Conservation (phyloP, 1,139 yeast genomes). For the Nakaseomyces nivariensis region DNA sequence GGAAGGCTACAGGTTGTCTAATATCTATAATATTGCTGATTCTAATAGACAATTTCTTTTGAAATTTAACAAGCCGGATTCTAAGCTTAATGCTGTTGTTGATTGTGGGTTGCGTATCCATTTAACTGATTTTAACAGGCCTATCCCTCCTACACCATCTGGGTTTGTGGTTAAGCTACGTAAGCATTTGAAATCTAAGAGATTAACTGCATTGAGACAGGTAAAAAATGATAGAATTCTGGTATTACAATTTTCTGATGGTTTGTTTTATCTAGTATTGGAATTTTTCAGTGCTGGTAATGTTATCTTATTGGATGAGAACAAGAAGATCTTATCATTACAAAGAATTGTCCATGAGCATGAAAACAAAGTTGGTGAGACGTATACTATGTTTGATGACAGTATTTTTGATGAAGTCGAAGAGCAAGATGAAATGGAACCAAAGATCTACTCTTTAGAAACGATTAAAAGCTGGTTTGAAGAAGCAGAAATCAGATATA, state of each 20-base stretch:
- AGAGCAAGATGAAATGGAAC: conserved; percentile 1
- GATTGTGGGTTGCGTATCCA: conserved; percentile 85
- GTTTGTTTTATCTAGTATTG: conserved; percentile 63
- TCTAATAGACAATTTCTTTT: conserved; percentile 67
- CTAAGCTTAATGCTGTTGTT: conserved; percentile 61
- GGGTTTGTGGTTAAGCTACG: conserved; percentile 78
- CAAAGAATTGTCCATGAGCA: conserved; percentile 73
- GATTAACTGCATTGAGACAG: conserved; percentile 65
- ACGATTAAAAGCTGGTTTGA: conserved; percentile 43
- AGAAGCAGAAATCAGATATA: conserved; percentile 31
- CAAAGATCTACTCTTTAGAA: conserved; percentile 28
- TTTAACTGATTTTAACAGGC: conserved; percentile 69
- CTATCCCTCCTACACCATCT: conserved; percentile 72
- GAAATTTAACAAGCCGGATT: conserved; percentile 76
- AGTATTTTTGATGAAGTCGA: conserved; percentile 33
- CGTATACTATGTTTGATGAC: conserved; percentile 51
- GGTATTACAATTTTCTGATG: conserved; percentile 75
- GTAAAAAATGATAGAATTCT: conserved; percentile 71
- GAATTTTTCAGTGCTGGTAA: conserved; percentile 97
- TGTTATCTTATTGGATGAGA: conserved; percentile 62
- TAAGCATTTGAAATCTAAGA: conserved; percentile 72
- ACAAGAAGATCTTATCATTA: conserved; percentile 56
- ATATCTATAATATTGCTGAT: conserved; percentile 71
- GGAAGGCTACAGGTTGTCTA: conserved; percentile 63
- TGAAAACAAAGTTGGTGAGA: conserved; percentile 60